Base-by-base conservation (phyloP, 257 asterid genomes). In the Echites panduratus region DNA sequence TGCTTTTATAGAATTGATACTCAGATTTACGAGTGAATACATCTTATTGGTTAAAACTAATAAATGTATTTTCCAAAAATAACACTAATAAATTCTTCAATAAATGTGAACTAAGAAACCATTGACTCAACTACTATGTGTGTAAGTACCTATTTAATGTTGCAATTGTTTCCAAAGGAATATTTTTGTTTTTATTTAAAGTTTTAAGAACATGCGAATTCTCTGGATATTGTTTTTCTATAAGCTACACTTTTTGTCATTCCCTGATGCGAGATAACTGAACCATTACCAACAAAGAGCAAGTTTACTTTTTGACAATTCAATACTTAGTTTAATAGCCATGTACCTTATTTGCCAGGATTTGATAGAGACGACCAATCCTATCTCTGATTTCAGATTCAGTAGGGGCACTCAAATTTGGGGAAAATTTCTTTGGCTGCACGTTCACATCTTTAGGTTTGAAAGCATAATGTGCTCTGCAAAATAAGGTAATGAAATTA, bases 371-470 rank as follows among this genome's bases (percentile, higher is more conserved):
- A 71, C 98, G 90, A 73, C 64, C 70, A 65, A 93, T 87, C 77
- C 79, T 86, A 50, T 80, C 90, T 77, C 78, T 80, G 77, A 93
- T 87, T 77, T 89, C 93, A 59, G 80, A 50, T 82, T 85, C 96
- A 20, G 92, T 77, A 70, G 83, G 84, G 78, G 83, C 90, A 48
- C 20, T 58, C 54, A 77, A 83, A 76, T 77, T 78, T 11, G 90
- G 79, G 56, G 70, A 68, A 53, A 85, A 56, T 77, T 79, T 79
- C 64, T 70, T 86, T 73, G 79, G 91, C 62, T 79, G 73, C 71
- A 70, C 72, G 76, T 80, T 88, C 74, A 86, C 81, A 54, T 93
- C 95, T 78, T 89, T 91, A n/a, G 98, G 98, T 56, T 88, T 89
- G 75, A 85, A 91, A 11, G 98, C 98, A 67, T 76, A 81, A 4